phyloP scores from a whole-genome alignment of 768 basidiomycete species.

The Dendrothele bispora region DNA sequence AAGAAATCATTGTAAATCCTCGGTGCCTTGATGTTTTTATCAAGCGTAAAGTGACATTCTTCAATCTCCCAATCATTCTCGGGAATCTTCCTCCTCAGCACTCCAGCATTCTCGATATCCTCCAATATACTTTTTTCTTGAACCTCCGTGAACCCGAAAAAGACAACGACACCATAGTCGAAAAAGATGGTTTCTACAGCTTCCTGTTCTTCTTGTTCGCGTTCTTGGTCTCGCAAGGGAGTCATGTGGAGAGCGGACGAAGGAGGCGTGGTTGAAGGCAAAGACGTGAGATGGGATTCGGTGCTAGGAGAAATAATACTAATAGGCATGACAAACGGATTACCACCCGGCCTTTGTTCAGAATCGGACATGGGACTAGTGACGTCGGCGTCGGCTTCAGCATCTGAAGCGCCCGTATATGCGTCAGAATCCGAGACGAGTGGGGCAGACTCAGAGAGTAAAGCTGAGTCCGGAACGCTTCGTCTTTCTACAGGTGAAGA shows the following conservation, averaged over 20 bases:
- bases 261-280: constrained; percentile 1
- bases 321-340: too few species aligned
- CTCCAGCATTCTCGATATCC: constrained; percentile 73
- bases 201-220: constrained; percentile 38
- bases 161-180: constrained; percentile 87
- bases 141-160: constrained; percentile 80
- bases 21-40: constrained; percentile 79
- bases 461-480: too few species aligned
- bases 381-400: constrained; percentile 10
- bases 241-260: too few species aligned
- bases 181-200: constrained; percentile 80
- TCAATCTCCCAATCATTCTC: constrained; percentile 90
- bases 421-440: constrained; percentile 10
- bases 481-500: constrained; percentile 41
- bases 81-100: constrained; percentile 57
- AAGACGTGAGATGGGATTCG: background rate
- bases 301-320: too few species aligned
- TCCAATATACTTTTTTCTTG: constrained; percentile 85
- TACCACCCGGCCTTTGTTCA: constrained; percentile 2
- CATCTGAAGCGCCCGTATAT: too few species aligned
- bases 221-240: constrained; percentile 6
- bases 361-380: constrained; percentile 5
- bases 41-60: constrained; percentile 91
- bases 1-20: constrained; percentile 97
- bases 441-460: constrained; percentile 9